Base-by-base conservation (phyloP, 352 stramenopile species). In the Globisporangium apiculatum region DNA sequence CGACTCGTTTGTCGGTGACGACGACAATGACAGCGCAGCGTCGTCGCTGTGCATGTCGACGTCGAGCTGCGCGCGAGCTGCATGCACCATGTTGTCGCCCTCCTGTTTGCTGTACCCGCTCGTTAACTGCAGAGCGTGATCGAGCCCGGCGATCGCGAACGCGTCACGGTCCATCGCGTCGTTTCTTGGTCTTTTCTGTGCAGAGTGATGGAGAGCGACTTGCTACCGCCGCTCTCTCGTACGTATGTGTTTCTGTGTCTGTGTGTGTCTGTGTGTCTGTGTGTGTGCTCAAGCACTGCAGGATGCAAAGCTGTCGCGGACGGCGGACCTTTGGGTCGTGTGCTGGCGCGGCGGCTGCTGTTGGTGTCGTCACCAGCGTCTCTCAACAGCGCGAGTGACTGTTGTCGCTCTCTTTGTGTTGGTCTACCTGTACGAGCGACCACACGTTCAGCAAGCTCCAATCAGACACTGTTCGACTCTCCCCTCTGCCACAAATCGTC, bases 1-100 rank as follows among this genome's bases (percentile, higher is more conserved):
- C 18, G 46, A 59, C 12, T 54, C 58, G 48, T 64, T 64, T 9
- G 58, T 59, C 3, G 52, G 46, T 3, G 51, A 58, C 37, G 40
- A 48, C n/a, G 45, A 58, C 38, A 48, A 37, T n/a, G 46, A 24
- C 8, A n/a, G 17, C 48, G 31, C 48, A 18, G 47, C 31, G 18
- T 59, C 49, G 3, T 37, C 24, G 2, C 24, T 36, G 8, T 47
- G 31, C 11, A 43, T 12, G 11, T 51, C 41, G 35, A 41, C 42
- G 35, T 51, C 58, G 24, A 59, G 31, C 4, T 49, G 51, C 18
- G 40, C 35, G 51, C 49, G 24, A 31, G 24, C 24, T 31, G 24
- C 24, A 31, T 31, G 24, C 24, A 31, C 24, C 24, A 31, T 31
- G 24, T 31, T 31, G 24, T 31, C 24, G 24, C 24, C 24, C 24